phyloP scores from a whole-genome alignment of 1,139 yeast species.

The Lodderomyces margitis region DNA sequence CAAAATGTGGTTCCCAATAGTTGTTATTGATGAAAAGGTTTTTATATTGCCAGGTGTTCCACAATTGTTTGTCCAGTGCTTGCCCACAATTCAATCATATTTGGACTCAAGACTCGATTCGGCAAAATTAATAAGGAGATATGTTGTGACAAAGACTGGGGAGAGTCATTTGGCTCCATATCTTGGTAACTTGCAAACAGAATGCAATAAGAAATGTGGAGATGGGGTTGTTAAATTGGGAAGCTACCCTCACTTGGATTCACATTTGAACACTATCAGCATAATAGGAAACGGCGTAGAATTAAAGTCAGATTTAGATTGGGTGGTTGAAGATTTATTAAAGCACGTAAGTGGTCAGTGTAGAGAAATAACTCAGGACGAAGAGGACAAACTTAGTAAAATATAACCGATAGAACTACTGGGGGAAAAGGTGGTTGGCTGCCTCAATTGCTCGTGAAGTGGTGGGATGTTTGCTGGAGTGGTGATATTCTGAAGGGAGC shows the following conservation, averaged over 20 bases:
- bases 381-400: constrained; percentile 40
- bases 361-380: constrained; percentile 49
- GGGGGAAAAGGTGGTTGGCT: too few relatives aligned
- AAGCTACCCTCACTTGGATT: constrained; percentile 74
- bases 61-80: constrained; percentile 56
- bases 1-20: constrained; percentile 80
- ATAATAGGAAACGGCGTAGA: constrained; percentile 55
- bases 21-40: constrained; percentile 58
- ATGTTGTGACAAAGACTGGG: constrained; percentile 56
- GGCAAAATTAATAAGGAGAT: constrained; percentile 43
- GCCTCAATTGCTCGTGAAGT: too few relatives aligned
- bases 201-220: constrained; percentile 38
- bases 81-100: constrained; percentile 30
- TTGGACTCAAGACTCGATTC: constrained; percentile 25
- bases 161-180: constrained; percentile 73
- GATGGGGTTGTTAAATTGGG: constrained; percentile 60
- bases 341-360: constrained; percentile 48
- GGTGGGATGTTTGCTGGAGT: too few relatives aligned
- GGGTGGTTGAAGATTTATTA: constrained; percentile 47
- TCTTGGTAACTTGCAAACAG: constrained; percentile 50
- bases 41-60: constrained; percentile 85
- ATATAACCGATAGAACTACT: too few relatives aligned
- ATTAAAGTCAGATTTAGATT: constrained; percentile 31
- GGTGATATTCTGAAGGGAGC: too few relatives aligned
- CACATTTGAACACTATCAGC: constrained; percentile 66